phyloP scores from a whole-genome alignment of 495 filamentous ascomycete genomes.

The Trichoderma gamsii region DNA sequence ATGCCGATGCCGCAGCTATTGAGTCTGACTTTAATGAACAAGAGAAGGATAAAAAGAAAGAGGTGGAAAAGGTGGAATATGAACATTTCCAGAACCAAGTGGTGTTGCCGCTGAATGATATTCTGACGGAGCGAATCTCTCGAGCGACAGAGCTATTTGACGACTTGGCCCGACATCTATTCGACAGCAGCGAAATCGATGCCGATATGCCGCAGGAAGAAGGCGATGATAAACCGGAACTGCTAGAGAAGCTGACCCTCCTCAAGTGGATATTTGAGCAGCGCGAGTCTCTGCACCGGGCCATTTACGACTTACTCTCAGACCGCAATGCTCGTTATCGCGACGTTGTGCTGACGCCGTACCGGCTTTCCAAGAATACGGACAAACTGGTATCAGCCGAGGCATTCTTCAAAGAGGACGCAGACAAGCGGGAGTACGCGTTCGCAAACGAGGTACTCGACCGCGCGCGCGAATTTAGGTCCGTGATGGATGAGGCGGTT shows the following conservation, averaged over 20 bases:
- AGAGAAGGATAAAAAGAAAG: conserved; percentile 57
- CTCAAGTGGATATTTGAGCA: conserved; percentile 97
- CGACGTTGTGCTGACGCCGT: conserved; percentile 71
- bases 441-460: conserved; percentile 60
- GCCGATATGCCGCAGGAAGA: conserved; percentile 86
- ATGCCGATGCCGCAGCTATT: conserved; percentile 65
- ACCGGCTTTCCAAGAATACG: conserved; percentile 59
- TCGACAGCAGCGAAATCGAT: conserved; percentile 62
- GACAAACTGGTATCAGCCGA: conserved; percentile 71
- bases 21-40: conserved; percentile 62
- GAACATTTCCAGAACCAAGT: conserved; percentile 70
- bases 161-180: conserved; percentile 62
- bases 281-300: conserved; percentile 75
- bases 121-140: conserved; percentile 59
- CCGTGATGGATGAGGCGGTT: conserved; percentile 78
- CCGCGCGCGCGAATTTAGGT: conserved; percentile 71
- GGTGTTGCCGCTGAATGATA: conserved; percentile 67
- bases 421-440: conserved; percentile 55
- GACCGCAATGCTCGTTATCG: conserved; percentile 83
- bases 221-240: conserved; percentile 89
- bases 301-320: conserved; percentile 74
- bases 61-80: conserved; percentile 63
- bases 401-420: conserved; percentile 76
- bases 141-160: conserved; percentile 62
- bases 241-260: conserved; percentile 87